These are phyloP conservation scores for Vitis cinerea DNA, from an alignment of 164 flowering plant genomes.

Conservation along the genomic window DNA sequence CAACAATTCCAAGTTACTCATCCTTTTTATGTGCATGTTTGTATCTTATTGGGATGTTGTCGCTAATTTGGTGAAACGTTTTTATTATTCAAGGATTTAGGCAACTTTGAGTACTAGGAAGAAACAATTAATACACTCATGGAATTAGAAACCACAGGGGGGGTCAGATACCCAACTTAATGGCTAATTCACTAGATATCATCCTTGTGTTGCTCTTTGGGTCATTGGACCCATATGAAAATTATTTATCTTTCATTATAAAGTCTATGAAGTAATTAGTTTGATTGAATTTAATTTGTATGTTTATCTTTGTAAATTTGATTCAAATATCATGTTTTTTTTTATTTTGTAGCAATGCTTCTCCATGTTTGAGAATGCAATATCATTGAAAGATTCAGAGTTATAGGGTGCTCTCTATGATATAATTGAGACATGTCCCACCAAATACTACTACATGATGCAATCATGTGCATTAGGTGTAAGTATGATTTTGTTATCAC, in stretches of 20 bases:
- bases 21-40: not conserved
- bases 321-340: not conserved
- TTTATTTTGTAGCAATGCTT: constrained; percentile 58
- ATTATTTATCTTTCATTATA: constrained; percentile 66
- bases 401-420: constrained; percentile 79
- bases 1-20: constrained; percentile 48
- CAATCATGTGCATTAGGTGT: constrained; percentile 90
- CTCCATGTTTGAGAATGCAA: constrained; percentile 72
- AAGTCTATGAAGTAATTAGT: constrained; percentile 38
- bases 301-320: not conserved
- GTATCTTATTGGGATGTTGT: no score
- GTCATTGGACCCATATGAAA: constrained; percentile 78
- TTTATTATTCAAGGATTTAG: constrained; percentile 27
- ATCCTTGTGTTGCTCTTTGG: constrained; percentile 87
- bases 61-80: not conserved
- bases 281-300: not conserved
- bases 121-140: constrained; percentile 53
- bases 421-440: constrained; percentile 81
- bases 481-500: constrained; percentile 70
- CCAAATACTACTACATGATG: constrained; percentile 70
- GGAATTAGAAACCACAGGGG: constrained; percentile 91
- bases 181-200: constrained; percentile 86
- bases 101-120: constrained; percentile 46
- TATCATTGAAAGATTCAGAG: constrained; percentile 60
- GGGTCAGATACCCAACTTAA: constrained; percentile 57